Base-by-base conservation (phyloP, 345 rosid species). In the Raphanus sativus region DNA sequence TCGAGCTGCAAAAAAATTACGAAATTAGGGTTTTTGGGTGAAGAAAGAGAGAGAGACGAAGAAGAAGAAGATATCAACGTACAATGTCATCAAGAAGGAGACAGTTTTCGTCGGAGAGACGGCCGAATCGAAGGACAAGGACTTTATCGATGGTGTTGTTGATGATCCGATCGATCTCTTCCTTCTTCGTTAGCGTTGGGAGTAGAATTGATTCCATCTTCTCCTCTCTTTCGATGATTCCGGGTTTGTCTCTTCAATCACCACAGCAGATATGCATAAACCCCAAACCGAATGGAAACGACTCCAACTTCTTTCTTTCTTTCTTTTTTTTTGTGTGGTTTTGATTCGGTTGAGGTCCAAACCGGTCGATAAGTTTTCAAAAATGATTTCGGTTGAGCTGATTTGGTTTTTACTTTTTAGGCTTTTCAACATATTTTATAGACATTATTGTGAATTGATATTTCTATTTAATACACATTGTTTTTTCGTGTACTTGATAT, bases 121-220 rank as follows among this genome's bases (percentile, higher is more conserved):
- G 91, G n/a, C 99, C 98, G 36, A 92, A 95, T 29, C 98, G 94
- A 59, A 95, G 89, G 32, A 95, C 94, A 16, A 95, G 93, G 30
- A 95, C 97, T 82, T 86, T 92, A 83, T 92, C 97, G 60, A 92
- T 85, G 17, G 95, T 88, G 85, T 92, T 88, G 70, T 89, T 79
- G 73, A 94, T 87, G 55, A 90, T 75, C 26, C 75, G 67, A 71
- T 94, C 98, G 2, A 95, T 80, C 65, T 95, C 98, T 68, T 77
- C 80, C 91, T 92, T 95, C 87, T 80, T 87, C 62, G 83, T 84
- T 67, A 92, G 83, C 50, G 87, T 84, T 52, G 67, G 54, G 40
- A 88, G 73, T 15, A 86, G 33, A 82, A 69, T 17, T n/a, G 55
- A 87, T 50, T 87, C 85, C 97, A 94, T 94, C 71, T 65, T 68